A percentile compares a stretch with the other conserved stretches of the same genome.
Conservation (phyloP, 2,329 filamentous ascomycete species). For the Hymenoscyphus scutula region DNA sequence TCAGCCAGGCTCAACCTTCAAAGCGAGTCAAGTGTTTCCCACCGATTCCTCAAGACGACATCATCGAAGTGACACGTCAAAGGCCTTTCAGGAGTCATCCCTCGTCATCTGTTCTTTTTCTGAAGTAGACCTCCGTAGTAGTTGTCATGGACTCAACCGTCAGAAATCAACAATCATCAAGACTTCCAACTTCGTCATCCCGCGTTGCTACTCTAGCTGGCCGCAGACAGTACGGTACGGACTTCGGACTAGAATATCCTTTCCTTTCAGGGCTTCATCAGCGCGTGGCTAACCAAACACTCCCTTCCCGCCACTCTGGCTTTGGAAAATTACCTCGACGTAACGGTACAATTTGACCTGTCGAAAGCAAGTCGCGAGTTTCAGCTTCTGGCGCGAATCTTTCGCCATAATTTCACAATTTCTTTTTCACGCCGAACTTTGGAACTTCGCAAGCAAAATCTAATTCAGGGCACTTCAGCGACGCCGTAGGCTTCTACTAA, state of each 20-base stretch:
- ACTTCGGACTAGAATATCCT: background rate
- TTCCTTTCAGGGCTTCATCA: background rate
- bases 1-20: too few relatives aligned
- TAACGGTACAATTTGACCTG: background rate
- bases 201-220: background rate
- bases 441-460: background rate
- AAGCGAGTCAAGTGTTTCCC: too few relatives aligned
- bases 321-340: background rate
- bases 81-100: constrained; percentile 1
- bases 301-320: background rate
- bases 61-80: background rate
- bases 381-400: background rate
- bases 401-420: background rate
- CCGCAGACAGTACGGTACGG: background rate
- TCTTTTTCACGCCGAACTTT: background rate
- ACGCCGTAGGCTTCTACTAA: background rate
- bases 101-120: background rate
- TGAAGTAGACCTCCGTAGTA: background rate
- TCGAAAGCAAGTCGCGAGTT: background rate
- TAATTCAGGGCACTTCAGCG: background rate
- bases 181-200: background rate
- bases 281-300: constrained; percentile 2
- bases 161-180: constrained; percentile 1
- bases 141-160: background rate
- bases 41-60: too few relatives aligned